Evolutionary conservation across 208 protist species (phyloP), one percentile per base, ranked within the genome.

Genomic region (Acanthamoeba lenticulata): DNA sequence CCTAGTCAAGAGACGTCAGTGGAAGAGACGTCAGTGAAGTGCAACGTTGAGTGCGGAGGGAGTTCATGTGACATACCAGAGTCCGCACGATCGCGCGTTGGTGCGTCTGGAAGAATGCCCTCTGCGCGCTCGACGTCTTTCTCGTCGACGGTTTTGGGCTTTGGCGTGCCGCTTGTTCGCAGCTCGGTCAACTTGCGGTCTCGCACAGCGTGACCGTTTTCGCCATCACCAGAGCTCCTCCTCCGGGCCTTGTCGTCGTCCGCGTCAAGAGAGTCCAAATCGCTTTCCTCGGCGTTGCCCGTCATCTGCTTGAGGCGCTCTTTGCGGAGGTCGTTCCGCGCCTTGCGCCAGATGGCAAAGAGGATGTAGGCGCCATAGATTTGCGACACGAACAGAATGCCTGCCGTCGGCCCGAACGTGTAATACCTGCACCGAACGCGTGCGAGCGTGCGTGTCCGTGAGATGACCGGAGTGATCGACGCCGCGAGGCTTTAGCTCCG

Each of bases 341-440:
- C 79, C 79, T 89, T 89, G 27, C 44, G 42, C 49, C 47, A 52
- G 42, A 89, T 89, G 5, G 79, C 38, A 15, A 89, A 21, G 27
- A 89, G 79, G 4, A 89, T 29, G 36, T 89, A 89, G 42, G 79
- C 79, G 1, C 79, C 79, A 32, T 89, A 89, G 38, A 89, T 89
- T 42, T 89, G 79, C 24, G 79, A 89, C 1, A 89, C 7, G 45
- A 89, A 89, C 44, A 89, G 49, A 1, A 36, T 32, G n/a, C 79
- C 79, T 9, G 79, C 79, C 1, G 49, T 62, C 3, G 79, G 79
- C 17, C 47, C 47, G 42, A 89, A 62, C 1, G 79, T 89, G 79
- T 89, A 89, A 36, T 62, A 77, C 67, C 67, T 77, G 67, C 13
- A 74, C 52, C 11, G 21, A 60, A 60, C 52, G 21, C 11, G 15